A percentile compares a stretch with the other conserved stretches of the same genome.
These are phyloP conservation scores for Tephrocybe sp. DNA, from an alignment of 768 basidiomycete species.

Conservation along the genomic window DNA sequence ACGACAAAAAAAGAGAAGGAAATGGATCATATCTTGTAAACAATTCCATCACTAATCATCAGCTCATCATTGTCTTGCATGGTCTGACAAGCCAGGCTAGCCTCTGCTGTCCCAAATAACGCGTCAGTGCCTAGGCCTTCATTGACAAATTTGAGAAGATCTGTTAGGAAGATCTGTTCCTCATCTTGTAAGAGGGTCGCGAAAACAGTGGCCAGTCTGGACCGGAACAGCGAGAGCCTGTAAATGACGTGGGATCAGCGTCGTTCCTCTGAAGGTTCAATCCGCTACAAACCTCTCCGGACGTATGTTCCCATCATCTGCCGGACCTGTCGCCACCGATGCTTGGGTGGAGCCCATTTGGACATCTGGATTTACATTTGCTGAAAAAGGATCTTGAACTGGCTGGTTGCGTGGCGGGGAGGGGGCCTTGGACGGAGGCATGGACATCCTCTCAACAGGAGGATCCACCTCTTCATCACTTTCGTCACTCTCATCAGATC, in stretches of 20 bases:
- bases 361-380: slow-evolving; percentile 64
- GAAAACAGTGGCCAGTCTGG: slow-evolving; percentile 71
- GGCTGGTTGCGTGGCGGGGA: slow-evolving; percentile 25
- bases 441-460: slow-evolving; percentile 47
- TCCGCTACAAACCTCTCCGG: slow-evolving; percentile 57
- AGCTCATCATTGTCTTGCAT: slow-evolving; percentile 84
- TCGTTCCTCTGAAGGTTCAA: slow-evolving; percentile 2
- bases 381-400: slow-evolving; percentile 61
- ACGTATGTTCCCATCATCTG: slow-evolving; percentile 40
- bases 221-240: slow-evolving; percentile 80
- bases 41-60: slow-evolving; percentile 83
- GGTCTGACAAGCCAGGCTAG: slow-evolving; percentile 60
- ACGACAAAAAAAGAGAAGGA: not conserved
- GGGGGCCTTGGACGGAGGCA: slow-evolving; percentile 31
- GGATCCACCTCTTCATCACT: slow-evolving; percentile 38
- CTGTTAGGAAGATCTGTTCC: slow-evolving; percentile 70
- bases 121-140: slow-evolving; percentile 62
- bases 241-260: slow-evolving; percentile 5
- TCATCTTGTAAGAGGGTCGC: slow-evolving; percentile 65
- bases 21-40: slow-evolving; percentile 70
- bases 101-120: slow-evolving; percentile 83
- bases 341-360: slow-evolving; percentile 53
- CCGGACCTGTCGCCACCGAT: slow-evolving; percentile 30
- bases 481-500: slow-evolving; percentile 54
- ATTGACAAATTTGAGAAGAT: slow-evolving; percentile 75